Base-by-base conservation (phyloP, 345 rosid species). In the Turnera subulata region DNA sequence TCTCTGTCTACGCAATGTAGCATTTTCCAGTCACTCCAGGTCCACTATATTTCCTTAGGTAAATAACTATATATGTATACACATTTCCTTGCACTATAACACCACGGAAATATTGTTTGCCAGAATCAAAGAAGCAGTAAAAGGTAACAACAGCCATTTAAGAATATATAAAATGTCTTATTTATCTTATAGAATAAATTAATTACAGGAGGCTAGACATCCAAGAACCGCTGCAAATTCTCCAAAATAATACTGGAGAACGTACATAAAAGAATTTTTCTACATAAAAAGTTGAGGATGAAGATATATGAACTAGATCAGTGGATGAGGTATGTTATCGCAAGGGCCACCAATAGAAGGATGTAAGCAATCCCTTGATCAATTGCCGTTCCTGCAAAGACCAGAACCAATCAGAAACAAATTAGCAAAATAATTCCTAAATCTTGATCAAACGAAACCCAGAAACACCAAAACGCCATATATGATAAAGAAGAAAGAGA, bases 361-460 rank as follows among this genome's bases (percentile, higher is more conserved):
- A 64, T 0, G 56, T 67, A 73, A 50, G 82, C 82, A 56, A 77
- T 70, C 55, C 82, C 82, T 68, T 70, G 78, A 56, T 77, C 82
- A 43, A 77, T 70, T 14, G 69, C 29, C 1, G 58, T 19, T 11
- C 82, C 82, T 74, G 62, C 44, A 64, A 35, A 42, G 16, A 42
- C 14, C 45, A 46, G n/a, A n/a, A n/a, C n/a, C 1, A 52, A 58
- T 13, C 53, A 49, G 12, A 14, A n/a, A 46, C 11, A 0, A 7
- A n/a, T n/a, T 18, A 43, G 18, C 46, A n/a, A n/a, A n/a, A n/a
- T n/a, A n/a, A n/a, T 14, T 43, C 18, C 7, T 16, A 18, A 43
- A 14, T 5, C 7, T 14, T 17, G 18, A 16, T n/a, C n/a, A 45
- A 45, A 16, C 18, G 8, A 45, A 17, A 46, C 15, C 50, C 50